Evolutionary conservation across 805 yeast genomes (phyloP).

Genomic region (Komagataella ulmi): DNA sequence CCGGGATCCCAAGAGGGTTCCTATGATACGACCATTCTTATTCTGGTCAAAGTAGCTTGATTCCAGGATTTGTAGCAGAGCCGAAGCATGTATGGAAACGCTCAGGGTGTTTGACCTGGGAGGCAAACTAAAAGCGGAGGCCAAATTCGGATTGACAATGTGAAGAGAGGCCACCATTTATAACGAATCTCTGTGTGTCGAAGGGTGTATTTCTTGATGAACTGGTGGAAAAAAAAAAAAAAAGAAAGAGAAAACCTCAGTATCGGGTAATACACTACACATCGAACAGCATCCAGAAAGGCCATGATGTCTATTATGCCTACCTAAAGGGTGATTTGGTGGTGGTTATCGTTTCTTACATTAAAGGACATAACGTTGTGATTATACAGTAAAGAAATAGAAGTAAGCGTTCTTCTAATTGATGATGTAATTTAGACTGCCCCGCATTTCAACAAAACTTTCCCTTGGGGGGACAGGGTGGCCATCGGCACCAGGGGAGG

Average conservation of each 20-base stretch:
- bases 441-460: neutral
- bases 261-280: neutral
- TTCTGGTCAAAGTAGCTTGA: conserved; percentile 39
- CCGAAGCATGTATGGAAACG: conserved; percentile 52
- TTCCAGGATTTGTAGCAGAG: conserved; percentile 66
- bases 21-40: conserved; percentile 52
- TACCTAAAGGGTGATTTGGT: neutral
- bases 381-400: neutral
- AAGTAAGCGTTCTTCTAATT: neutral
- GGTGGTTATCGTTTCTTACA: neutral
- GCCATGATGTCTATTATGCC: no score
- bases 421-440: neutral
- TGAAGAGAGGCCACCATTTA: conserved; percentile 9
- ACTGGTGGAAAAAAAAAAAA: neutral
- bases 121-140: conserved; percentile 16
- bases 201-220: neutral
- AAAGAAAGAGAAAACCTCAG: neutral
- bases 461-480: neutral
- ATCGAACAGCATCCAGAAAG: neutral
- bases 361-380: neutral
- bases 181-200: neutral
- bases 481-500: neutral
- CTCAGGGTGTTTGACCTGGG: conserved; percentile 21
- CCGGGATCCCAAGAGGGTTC: conserved; percentile 70
- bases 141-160: conserved; percentile 33